Base-by-base conservation (phyloP, 2,329 filamentous ascomycete genomes). In the Aspergillus sp. region DNA sequence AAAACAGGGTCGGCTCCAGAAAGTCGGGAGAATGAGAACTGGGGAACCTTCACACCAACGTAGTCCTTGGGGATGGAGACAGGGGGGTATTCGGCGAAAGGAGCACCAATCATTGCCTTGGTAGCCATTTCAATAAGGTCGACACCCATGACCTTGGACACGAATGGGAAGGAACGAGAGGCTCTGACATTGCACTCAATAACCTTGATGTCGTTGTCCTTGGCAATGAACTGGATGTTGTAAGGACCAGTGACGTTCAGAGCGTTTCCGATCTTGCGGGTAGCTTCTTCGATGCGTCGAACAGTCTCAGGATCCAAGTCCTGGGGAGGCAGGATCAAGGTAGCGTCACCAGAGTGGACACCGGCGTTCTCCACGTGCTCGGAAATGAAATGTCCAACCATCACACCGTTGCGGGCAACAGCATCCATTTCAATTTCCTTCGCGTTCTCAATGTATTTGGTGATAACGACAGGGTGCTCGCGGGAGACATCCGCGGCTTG, bases 381-480 rank as follows among this genome's bases (percentile, higher is more conserved):
- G 0, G 93, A 98, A 71, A 99, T 91, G 77, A 98, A 98, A 75
- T 98, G 95, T 12, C 93, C 92, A 57, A 97, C 86, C 77, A 98
- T 89, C 54, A 85, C 88, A 70, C 95, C 95, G 66, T 96, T 89
- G 68, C 88, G 89, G 54, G 93, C 95, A 45, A 99, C 95, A 41
- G 95, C 95, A 68, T 99, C 95, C 95, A 99, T 98, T 77, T 99
- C 95, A 63, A 99, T 98, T 76, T 99, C 95, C 82, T 99, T 98
- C 64, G 95, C 95, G 66, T 96, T 95, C 81, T 99, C 95, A 65
- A 99, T 98, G 79, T 98, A 99, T 80, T 99, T 99, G 60, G 93
- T 98, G 70, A 99, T 98, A 61, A 99, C 95, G 11, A 99, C 95
- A 0, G 95, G 95, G 74, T 98, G 91, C 61, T 98, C 93, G 61